These are phyloP conservation scores for Salvia miltiorrhiza DNA, from an alignment of 257 asterid species.

Conservation along the genomic window DNA sequence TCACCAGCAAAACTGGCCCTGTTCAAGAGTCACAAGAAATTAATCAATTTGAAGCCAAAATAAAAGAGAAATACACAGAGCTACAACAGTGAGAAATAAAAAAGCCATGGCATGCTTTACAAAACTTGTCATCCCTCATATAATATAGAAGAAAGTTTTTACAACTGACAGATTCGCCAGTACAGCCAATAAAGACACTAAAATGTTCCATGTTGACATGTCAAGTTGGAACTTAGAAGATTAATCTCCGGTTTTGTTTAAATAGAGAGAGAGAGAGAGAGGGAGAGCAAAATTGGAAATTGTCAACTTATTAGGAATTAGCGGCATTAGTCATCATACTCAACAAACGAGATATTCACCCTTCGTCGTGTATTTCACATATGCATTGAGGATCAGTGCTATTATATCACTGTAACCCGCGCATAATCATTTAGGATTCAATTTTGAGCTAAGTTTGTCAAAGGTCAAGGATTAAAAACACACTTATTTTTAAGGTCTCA, in stretches of 20 bases:
- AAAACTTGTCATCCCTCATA: not conserved
- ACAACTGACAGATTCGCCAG: not conserved
- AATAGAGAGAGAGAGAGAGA: not conserved
- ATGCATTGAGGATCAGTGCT: not conserved
- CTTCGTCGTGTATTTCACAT: not conserved
- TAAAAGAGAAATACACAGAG: not conserved
- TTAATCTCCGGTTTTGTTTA: not conserved
- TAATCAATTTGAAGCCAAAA: conserved; percentile 17
- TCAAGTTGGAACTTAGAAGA: not conserved
- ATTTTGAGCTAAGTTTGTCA: not conserved
- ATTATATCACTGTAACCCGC: not conserved
- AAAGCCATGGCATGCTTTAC: not conserved
- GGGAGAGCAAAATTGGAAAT: not conserved
- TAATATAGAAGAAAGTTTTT: not conserved
- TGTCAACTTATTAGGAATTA: not conserved
- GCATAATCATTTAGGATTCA: conserved; percentile 2
- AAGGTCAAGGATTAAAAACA: not conserved
- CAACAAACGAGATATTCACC: not conserved
- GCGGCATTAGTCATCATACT: conserved; percentile 7
- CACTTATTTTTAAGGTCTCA: conserved; percentile 9
- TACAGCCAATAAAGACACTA: not conserved
- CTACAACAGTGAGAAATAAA: not conserved
- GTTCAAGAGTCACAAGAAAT: conserved; percentile 31
- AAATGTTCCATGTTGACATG: not conserved
- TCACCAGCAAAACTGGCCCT: conserved; percentile 97